phyloP scores from a whole-genome alignment of 441 rosid genomes.

The Eutrema salsugineum region DNA sequence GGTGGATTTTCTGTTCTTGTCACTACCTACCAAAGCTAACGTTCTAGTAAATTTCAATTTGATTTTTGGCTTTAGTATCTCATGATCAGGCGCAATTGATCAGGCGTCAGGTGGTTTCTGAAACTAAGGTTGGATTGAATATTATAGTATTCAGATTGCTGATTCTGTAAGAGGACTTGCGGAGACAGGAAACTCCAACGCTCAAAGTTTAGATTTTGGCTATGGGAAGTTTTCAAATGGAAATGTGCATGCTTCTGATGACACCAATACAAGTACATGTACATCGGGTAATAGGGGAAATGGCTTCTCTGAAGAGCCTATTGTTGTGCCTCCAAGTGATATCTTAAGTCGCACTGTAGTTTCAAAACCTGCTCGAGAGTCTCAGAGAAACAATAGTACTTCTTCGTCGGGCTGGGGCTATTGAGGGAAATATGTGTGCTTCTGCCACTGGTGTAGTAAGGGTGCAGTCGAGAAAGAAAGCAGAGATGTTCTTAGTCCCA shows the following conservation, averaged over 20 bases:
- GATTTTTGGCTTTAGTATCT: too few relatives aligned
- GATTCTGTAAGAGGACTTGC: constrained; percentile 24
- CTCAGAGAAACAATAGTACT: constrained; percentile 29
- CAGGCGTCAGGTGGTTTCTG: too few relatives aligned
- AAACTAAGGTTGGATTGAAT: too few relatives aligned
- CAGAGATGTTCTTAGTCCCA: constrained; percentile 95
- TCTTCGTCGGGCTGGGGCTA: constrained; percentile 36
- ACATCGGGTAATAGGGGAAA: constrained; percentile 31
- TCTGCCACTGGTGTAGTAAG: constrained; percentile 98
- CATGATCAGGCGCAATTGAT: too few relatives aligned
- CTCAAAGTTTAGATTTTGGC: constrained; percentile 34
- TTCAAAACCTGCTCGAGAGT: constrained; percentile 36
- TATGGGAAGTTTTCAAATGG: constrained; percentile 35
- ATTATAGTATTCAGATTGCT: constrained; percentile 24
- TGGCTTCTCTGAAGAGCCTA: constrained; percentile 25
- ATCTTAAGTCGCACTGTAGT: constrained; percentile 29
- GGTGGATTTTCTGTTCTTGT: too few relatives aligned
- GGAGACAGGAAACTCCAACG: constrained; percentile 41
- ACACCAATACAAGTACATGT: constrained; percentile 30
- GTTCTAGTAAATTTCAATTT: too few relatives aligned
- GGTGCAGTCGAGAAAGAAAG: constrained; percentile 94
- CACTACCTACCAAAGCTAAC: too few relatives aligned
- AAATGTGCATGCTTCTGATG: constrained; percentile 31
- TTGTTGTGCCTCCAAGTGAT: constrained; percentile 30
- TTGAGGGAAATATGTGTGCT: constrained; percentile 95